These are phyloP conservation scores for Epichloe elymi DNA, from an alignment of 2,329 filamentous ascomycete species.

Conservation along the genomic window DNA sequence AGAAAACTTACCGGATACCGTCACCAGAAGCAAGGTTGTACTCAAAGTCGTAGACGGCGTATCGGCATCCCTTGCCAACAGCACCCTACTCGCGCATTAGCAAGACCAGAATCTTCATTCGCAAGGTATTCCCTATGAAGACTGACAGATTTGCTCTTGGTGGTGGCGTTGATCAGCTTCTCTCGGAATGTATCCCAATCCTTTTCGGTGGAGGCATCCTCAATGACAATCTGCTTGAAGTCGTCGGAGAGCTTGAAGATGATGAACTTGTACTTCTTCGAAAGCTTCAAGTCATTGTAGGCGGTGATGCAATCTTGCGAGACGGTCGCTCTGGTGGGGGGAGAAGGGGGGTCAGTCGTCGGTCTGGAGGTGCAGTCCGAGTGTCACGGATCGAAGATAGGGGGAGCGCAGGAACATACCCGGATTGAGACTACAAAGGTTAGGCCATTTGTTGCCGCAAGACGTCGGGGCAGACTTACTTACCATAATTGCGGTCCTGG, in stretches of 20 bases:
- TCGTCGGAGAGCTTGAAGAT: slow-evolving; percentile 80
- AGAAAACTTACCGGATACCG: slow-evolving; percentile 45
- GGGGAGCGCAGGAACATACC: slow-evolving; percentile 34
- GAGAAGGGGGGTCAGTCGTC: slow-evolving; percentile 6
- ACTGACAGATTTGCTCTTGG: slow-evolving; percentile 55
- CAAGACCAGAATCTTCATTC: not conserved
- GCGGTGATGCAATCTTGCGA: slow-evolving; percentile 54
- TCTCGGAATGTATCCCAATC: slow-evolving; percentile 65
- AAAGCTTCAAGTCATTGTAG: slow-evolving; percentile 75
- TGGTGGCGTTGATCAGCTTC: slow-evolving; percentile 60
- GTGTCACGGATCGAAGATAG: not conserved
- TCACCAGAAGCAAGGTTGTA: slow-evolving; percentile 61
- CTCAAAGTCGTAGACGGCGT: slow-evolving; percentile 76
- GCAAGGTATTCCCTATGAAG: not conserved
- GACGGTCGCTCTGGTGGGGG: slow-evolving; percentile 49
- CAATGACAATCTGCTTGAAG: slow-evolving; percentile 70
- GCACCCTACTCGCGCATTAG: slow-evolving; percentile 30
- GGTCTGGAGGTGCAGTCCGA: slow-evolving; percentile 2
- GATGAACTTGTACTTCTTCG: slow-evolving; percentile 73
- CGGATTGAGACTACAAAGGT: slow-evolving; percentile 48
- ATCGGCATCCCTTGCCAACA: slow-evolving; percentile 58
- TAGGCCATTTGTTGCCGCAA: not conserved
- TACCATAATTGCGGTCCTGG: slow-evolving; percentile 27
- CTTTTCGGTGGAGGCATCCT: slow-evolving; percentile 52
- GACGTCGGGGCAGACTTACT: slow-evolving; percentile 8